Percentiles rank a stretch among this genome's conserved stretches.
Conservation (phyloP, 140 eudicot genomes). For the Ambrosia hybrid region DNA sequence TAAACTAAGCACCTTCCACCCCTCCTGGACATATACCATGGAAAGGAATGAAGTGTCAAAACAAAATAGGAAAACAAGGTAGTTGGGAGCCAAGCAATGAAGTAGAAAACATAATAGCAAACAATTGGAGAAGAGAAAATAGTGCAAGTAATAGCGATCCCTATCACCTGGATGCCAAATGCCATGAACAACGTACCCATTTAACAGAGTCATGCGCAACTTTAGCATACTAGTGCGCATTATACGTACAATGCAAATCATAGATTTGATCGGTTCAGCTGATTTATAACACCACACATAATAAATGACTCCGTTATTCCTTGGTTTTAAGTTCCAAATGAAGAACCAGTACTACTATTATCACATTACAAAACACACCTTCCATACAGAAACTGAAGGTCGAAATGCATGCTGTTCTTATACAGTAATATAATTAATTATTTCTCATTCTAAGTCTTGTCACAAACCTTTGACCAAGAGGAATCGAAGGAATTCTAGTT, state of each 20-base stretch:
- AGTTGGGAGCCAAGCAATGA: too few species aligned
- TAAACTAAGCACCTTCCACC: too few species aligned
- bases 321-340: constrained; percentile 4
- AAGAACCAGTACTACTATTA: constrained; percentile 18
- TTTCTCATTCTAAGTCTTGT: constrained; percentile 36
- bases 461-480: constrained; percentile 15
- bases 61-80: too few species aligned
- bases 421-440: constrained; percentile 32
- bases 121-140: too few species aligned
- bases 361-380: constrained; percentile 11
- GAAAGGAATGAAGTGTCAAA: too few species aligned
- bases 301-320: constrained; percentile 7
- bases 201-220: too few species aligned
- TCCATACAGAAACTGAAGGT: constrained; percentile 23
- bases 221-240: too few species aligned
- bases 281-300: background rate
- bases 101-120: too few species aligned
- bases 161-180: too few species aligned
- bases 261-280: background rate
- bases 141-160: too few species aligned
- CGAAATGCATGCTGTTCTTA: constrained; percentile 31
- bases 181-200: background rate
- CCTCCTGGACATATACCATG: too few species aligned
- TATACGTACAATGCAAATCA: background rate
- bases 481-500: constrained; percentile 22